Evolutionary conservation across 1,284 basidiomycete species (phyloP).

Genomic region (Moesziomyces sp.): DNA sequence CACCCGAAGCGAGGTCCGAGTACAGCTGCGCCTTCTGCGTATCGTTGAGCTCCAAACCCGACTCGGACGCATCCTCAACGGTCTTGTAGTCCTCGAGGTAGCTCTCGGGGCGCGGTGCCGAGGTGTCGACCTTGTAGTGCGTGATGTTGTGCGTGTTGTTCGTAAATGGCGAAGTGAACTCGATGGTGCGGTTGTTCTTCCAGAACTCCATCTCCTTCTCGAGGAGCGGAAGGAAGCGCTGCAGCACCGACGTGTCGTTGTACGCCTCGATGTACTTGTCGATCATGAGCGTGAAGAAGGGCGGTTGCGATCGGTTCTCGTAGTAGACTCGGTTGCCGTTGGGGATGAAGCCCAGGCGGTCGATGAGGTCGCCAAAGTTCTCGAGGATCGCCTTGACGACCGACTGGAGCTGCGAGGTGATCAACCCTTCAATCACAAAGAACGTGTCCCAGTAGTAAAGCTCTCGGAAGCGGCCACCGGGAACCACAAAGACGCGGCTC

Average conservation of each 20-base stretch:
- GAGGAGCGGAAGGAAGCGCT: slow-evolving; percentile 75
- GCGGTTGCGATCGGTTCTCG: slow-evolving; percentile 88
- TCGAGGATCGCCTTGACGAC: slow-evolving; percentile 75
- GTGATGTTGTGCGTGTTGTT: slow-evolving; percentile 76
- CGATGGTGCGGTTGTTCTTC: slow-evolving; percentile 78
- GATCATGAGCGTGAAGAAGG: slow-evolving; percentile 77
- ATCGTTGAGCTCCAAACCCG: slow-evolving; percentile 70
- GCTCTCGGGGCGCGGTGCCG: slow-evolving; percentile 85
- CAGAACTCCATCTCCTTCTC: slow-evolving; percentile 86
- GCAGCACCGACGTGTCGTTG: slow-evolving; percentile 75
- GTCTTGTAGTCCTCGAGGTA: slow-evolving; percentile 78
- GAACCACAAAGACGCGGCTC: slow-evolving; percentile 82
- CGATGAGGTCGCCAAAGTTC: slow-evolving; percentile 81
- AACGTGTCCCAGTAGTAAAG: slow-evolving; percentile 59
- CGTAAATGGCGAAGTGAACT: slow-evolving; percentile 80
- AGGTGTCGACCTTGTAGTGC: slow-evolving; percentile 77
- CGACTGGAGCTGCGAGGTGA: slow-evolving; percentile 79
- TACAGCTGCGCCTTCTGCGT: slow-evolving; percentile 78
- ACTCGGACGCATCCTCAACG: slow-evolving; percentile 72
- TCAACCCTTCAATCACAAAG: slow-evolving; percentile 73
- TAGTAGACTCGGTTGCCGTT: slow-evolving; percentile 88
- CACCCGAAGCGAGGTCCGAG: slow-evolving; percentile 85
- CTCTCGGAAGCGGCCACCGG: slow-evolving; percentile 79
- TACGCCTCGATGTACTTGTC: slow-evolving; percentile 74
- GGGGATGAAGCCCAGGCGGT: slow-evolving; percentile 90